Evolutionary conservation across 2,329 filamentous ascomycete genomes (phyloP).

Genomic region (Ophiostoma tasmaniense): DNA sequence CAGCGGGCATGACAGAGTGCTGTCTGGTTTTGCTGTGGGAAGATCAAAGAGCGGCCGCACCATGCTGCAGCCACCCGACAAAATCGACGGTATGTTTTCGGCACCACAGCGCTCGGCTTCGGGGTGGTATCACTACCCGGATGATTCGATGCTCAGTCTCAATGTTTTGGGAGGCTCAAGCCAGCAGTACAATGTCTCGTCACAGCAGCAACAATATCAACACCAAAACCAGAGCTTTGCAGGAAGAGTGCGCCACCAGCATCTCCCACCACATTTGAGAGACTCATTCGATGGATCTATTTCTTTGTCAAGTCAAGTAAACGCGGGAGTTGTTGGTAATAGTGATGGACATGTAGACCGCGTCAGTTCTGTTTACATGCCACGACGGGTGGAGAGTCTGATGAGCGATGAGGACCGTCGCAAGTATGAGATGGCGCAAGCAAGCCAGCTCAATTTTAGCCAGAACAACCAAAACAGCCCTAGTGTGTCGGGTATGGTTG

Average conservation of each 20-base stretch:
- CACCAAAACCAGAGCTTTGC: neutral
- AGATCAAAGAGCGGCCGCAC: constrained; percentile 37
- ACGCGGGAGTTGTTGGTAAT: neutral
- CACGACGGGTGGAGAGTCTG: constrained; percentile 62
- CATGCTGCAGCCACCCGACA: constrained; percentile 62
- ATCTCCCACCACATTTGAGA: constrained; percentile 40
- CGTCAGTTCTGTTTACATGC: constrained; percentile 54
- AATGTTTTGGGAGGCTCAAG: constrained; percentile 23
- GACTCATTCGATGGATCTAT: constrained; percentile 58
- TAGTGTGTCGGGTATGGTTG: neutral
- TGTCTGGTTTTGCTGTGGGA: constrained; percentile 26
- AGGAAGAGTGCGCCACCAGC: neutral
- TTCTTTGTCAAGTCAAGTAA: constrained; percentile 45
- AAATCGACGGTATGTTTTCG: constrained; percentile 70
- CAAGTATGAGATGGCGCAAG: constrained; percentile 64
- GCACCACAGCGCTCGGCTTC: constrained; percentile 58
- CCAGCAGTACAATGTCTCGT: constrained; percentile 27
- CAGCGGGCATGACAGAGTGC: neutral
- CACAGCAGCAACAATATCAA: neutral
- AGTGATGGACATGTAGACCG: neutral
- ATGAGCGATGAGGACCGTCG: constrained; percentile 70
- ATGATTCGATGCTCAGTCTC: constrained; percentile 56
- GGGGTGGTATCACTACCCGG: constrained; percentile 60
- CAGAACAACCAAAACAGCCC: neutral
- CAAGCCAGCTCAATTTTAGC: constrained; percentile 35